Evolutionary conservation across 148 eudicot species (phyloP), one percentile per base, ranked within the genome.

Genomic region (Euryodendron excelsum): DNA sequence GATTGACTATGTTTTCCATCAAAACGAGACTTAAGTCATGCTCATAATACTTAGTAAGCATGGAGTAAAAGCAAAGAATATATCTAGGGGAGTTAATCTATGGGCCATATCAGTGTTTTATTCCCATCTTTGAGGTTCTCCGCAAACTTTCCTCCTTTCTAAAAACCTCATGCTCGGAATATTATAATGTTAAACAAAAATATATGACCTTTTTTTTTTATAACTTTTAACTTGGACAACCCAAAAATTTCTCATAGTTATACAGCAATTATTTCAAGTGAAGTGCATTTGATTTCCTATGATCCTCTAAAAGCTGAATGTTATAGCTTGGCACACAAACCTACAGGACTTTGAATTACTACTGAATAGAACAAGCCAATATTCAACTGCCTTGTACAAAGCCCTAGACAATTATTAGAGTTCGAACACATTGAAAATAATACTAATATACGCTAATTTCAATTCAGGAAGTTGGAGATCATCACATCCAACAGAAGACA

Each of bases 311-410:
- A 70, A 44, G 53, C 6, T 27, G 73, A 25, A 25, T 69, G n/a
- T n/a, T 20, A 27, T 72, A 28, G 53, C 28, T 34, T n/a, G n/a
- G n/a, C n/a, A n/a, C n/a, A 52, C 25, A 71, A 36, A 50, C 75
- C 31, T 14, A 41, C 27, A 61, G 21, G 52, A 18, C 67, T 39
- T 14, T 34, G 5, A 74, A 37, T 56, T 59, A 31, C 50, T 36
- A 36, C 66, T 44, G 20, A 74, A 41, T 14, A 12, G 69, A 39
- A 61, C 69, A 44, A 75, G 69, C 56, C 56, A 76, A 10, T 36
- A 59, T 18, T 14, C 77, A 61, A 63, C 47, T 27, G 17, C 31
- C 44, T 30, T n/a, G 33, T 20, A 48, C 31, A 21, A 27, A 44
- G 27, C 36, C 68, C 56, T 28, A 18, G 18, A 69, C 4, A 44